These are phyloP conservation scores for Nemania bipapillata DNA, from an alignment of 2,329 filamentous ascomycete species.

Conservation along the genomic window DNA sequence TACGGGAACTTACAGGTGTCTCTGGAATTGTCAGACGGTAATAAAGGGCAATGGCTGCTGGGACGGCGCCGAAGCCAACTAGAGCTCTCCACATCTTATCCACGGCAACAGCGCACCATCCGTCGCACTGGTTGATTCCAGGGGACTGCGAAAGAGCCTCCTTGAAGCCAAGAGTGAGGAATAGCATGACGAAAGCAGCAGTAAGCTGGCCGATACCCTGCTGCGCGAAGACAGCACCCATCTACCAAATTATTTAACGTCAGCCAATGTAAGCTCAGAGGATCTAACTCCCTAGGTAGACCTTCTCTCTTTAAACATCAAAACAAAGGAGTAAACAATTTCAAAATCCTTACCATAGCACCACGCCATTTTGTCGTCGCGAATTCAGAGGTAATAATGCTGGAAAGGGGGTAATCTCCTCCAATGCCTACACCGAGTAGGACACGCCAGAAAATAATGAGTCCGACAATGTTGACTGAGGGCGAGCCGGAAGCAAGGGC, in stretches of 20 bases:
- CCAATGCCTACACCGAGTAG: slow-evolving; percentile 79
- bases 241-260: slow-evolving; percentile 55
- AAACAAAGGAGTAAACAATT: not conserved
- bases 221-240: slow-evolving; percentile 87
- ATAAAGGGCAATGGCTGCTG: slow-evolving; percentile 83
- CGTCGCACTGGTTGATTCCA: slow-evolving; percentile 67
- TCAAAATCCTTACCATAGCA: slow-evolving; percentile 64
- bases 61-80: slow-evolving; percentile 83
- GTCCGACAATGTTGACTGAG: slow-evolving; percentile 70
- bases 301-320: not conserved
- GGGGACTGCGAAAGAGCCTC: slow-evolving; percentile 65
- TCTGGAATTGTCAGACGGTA: slow-evolving; percentile 84
- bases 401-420: slow-evolving; percentile 83
- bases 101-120: slow-evolving; percentile 73
- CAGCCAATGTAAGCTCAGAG: not conserved
- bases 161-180: slow-evolving; percentile 78
- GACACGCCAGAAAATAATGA: slow-evolving; percentile 84
- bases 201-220: slow-evolving; percentile 83
- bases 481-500: slow-evolving; percentile 72
- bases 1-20: slow-evolving; percentile 65
- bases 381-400: slow-evolving; percentile 88
- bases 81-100: slow-evolving; percentile 90
- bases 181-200: slow-evolving; percentile 79
- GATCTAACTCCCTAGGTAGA: not conserved
- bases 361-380: slow-evolving; percentile 86